Conservation (phyloP, 169 alveolate genomes). For the Plasmodium berghei region DNA sequence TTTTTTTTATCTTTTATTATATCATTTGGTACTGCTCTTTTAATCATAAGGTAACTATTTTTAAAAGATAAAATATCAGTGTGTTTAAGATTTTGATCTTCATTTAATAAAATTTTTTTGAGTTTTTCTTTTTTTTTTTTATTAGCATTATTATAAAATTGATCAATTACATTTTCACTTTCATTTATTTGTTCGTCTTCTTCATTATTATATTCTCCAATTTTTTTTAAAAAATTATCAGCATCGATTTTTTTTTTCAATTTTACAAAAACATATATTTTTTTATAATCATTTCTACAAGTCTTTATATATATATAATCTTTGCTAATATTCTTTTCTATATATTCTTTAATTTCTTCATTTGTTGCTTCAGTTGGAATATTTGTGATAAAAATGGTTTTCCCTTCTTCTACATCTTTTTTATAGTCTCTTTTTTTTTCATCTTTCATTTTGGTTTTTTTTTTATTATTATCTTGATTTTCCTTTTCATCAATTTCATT, state of each 20-base stretch:
- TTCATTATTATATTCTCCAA: slow-evolving; percentile 57
- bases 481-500: background rate
- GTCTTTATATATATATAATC: slow-evolving; percentile 43
- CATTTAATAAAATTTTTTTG: slow-evolving; percentile 54
- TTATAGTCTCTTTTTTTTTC: background rate
- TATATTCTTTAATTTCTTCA: slow-evolving; percentile 49
- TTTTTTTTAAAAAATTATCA: slow-evolving; percentile 69
- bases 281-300: slow-evolving; percentile 16
- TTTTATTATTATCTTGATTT: background rate
- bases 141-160: slow-evolving; percentile 26
- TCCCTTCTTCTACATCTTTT: slow-evolving; percentile 56
- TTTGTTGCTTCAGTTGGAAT: slow-evolving; percentile 41
- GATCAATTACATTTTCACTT: slow-evolving; percentile 62
- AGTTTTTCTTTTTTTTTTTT: slow-evolving; percentile 70
- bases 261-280: slow-evolving; percentile 64
- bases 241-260: slow-evolving; percentile 49
- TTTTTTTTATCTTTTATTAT: slow-evolving; percentile 51
- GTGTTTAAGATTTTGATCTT: slow-evolving; percentile 2
- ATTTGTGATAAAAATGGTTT: slow-evolving; percentile 69
- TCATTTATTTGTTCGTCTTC: background rate
- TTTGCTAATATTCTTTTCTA: slow-evolving; percentile 40
- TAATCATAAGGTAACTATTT: slow-evolving; percentile 69
- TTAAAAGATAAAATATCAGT: slow-evolving; percentile 64
- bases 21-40: slow-evolving; percentile 74
- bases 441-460: background rate